Evolutionary conservation across 805 yeast genomes (phyloP).

Genomic region (Lachancea quebecensis): DNA sequence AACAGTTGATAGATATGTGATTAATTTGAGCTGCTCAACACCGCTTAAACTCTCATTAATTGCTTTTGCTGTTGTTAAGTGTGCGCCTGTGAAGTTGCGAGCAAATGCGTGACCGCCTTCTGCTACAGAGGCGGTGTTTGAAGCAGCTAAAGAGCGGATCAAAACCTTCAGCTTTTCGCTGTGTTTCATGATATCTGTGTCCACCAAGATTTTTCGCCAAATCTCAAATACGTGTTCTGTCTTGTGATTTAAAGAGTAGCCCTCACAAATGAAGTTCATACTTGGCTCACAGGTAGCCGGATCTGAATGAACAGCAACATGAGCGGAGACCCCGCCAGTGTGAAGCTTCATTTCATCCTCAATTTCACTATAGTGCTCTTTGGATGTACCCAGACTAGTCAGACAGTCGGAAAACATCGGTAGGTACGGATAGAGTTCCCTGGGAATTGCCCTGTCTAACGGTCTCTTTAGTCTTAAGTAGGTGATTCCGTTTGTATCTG

Average conservation of each 20-base stretch:
- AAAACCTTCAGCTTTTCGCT: constrained; percentile 65
- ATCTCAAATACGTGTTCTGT: constrained; percentile 53
- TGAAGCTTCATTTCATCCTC: constrained; percentile 76
- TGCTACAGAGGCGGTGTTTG: constrained; percentile 71
- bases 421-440: constrained; percentile 56
- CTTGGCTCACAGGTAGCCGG: constrained; percentile 46
- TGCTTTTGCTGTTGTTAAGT: constrained; percentile 51
- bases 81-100: constrained; percentile 55
- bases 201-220: constrained; percentile 59
- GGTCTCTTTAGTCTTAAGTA: constrained; percentile 66
- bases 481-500: constrained; percentile 74
- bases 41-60: constrained; percentile 65
- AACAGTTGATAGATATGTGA: constrained; percentile 50
- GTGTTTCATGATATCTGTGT: constrained; percentile 58
- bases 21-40: constrained; percentile 66
- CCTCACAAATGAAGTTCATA: constrained; percentile 52
- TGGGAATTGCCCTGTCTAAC: constrained; percentile 48
- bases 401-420: constrained; percentile 75
- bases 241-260: constrained; percentile 65
- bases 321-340: constrained; percentile 81
- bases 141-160: constrained; percentile 67
- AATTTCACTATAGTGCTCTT: constrained; percentile 64
- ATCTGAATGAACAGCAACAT: constrained; percentile 48
- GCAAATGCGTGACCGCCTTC: constrained; percentile 88
- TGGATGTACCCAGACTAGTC: constrained; percentile 78